These are phyloP conservation scores for Alternaria burnsii DNA, from an alignment of 2,329 filamentous ascomycete genomes.

Conservation along the genomic window DNA sequence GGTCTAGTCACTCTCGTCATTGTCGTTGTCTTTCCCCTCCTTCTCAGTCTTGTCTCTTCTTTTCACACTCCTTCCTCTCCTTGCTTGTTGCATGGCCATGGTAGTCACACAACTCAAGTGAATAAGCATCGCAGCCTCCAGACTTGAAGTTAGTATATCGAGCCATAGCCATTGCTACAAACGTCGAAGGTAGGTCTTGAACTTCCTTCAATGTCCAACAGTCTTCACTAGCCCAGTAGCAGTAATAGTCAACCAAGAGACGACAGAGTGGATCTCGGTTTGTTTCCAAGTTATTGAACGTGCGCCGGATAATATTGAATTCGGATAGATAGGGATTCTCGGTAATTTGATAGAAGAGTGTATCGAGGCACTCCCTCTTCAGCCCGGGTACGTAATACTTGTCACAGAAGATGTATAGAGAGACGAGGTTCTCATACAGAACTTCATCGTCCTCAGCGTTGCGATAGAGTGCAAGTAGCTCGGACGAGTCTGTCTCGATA, in stretches of 20 bases:
- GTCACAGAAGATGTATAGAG: not conserved
- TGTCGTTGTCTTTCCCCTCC: too few species aligned
- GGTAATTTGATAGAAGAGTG: not conserved
- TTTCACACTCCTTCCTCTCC: not conserved
- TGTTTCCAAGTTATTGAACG: not conserved
- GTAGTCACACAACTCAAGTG: not conserved
- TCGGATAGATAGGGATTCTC: not conserved
- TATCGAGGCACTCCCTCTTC: not conserved
- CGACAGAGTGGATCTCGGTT: not conserved
- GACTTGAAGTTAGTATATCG: accelerated
- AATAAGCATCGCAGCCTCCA: not conserved
- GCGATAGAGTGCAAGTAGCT: not conserved
- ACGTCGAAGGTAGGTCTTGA: not conserved
- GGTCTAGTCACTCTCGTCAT: not conserved
- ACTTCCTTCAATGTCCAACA: not conserved
- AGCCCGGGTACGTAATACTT: not conserved
- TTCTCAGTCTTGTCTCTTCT: not conserved
- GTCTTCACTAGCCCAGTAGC: not conserved
- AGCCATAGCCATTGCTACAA: not conserved
- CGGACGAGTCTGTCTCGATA: not conserved
- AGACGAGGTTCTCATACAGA: not conserved
- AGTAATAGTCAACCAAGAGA: not conserved
- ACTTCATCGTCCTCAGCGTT: not conserved
- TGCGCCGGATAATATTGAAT: too few species aligned
- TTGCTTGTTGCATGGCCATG: not conserved